Evolutionary conservation across 208 protist species (phyloP), one percentile per base, ranked within the genome.

Genomic region (Acanthamoeba healyi): DNA sequence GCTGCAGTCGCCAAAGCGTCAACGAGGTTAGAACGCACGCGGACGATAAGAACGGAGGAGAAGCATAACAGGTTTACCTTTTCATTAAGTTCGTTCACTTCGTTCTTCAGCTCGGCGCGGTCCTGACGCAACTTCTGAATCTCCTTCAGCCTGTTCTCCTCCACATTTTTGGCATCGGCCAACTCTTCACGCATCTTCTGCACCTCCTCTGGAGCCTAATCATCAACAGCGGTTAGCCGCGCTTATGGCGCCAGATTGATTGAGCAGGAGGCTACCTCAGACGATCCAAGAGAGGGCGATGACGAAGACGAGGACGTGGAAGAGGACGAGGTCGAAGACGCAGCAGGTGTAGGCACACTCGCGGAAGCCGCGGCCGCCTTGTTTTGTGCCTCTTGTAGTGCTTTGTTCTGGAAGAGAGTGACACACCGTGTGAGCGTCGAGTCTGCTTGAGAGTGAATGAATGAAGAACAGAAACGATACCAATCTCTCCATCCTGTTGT

Each of bases 121-220:
- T 90, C 82, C 29, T 90, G 82, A 24, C 82, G 44, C 34, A 90
- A n/a, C 82, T 90, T 56, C 36, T 90, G 26, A 36, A 90, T 90
- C 32, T 90, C 82, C 15, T 90, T 90, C 56, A 67, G 24, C 34
- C 49, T 6, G 26, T 17, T 90, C 56, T 90, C 82, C 5, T 90
- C 82, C 9, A 29, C 36, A 6, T 9, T 67, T 44, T 29, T 90
- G 17, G 56, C 40, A 22, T 90, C 82, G 29, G 44, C 40, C 24
- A 90, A n/a, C 82, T 90, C 46, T 32, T 90, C 82, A 19, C 34
- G 44, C 22, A 90, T 17, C 26, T 44, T 10, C n/a, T 90, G 49
- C 24, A 67, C 51, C 44, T 90, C 82, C 17, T 58, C 82, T 10
- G 40, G 26, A 17, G 36, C 38, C 42, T 54, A n/a, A n/a, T n/a